Conservation (phyloP, 768 basidiomycete genomes). For the Mycena galopus region DNA sequence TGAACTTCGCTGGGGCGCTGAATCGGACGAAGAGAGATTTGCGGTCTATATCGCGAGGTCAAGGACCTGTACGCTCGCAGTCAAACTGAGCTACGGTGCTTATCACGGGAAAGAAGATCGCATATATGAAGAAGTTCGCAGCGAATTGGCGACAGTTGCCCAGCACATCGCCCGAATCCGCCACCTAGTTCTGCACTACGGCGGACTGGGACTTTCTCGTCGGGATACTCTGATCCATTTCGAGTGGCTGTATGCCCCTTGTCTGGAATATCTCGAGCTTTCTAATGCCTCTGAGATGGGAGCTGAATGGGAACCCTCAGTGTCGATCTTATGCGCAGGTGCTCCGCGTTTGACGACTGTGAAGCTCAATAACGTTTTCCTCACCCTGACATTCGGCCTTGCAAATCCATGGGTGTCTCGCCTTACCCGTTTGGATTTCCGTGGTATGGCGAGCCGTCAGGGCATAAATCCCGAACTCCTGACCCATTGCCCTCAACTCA, state of each 20-base stretch:
- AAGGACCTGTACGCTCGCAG: neutral
- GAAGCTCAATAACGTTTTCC: slow-evolving; percentile 6
- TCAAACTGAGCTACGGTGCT: neutral
- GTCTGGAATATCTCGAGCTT: slow-evolving; percentile 20
- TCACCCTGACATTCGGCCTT: neutral
- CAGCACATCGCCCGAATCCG: slow-evolving; percentile 10
- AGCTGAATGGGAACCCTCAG: neutral
- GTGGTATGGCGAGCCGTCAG: neutral
- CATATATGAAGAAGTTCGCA: neutral
- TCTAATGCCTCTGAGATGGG: neutral
- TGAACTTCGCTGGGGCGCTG: slow-evolving; percentile 17
- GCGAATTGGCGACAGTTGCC: neutral
- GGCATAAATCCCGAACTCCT: neutral
- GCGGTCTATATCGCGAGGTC: slow-evolving; percentile 14
- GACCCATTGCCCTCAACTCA: neutral
- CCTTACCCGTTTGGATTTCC: slow-evolving; percentile 10
- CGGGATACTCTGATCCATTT: neutral
- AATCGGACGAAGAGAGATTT: slow-evolving; percentile 15
- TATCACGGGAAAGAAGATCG: slow-evolving; percentile 8
- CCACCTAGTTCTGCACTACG: slow-evolving; percentile 15
- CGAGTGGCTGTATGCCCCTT: neutral
- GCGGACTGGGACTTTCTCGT: neutral
- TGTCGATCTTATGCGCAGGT: neutral
- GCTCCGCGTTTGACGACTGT: slow-evolving; percentile 18
- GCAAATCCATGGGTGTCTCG: neutral